These are phyloP conservation scores for Chaetomium fimeti DNA, from an alignment of 495 filamentous ascomycete genomes.

Conservation along the genomic window DNA sequence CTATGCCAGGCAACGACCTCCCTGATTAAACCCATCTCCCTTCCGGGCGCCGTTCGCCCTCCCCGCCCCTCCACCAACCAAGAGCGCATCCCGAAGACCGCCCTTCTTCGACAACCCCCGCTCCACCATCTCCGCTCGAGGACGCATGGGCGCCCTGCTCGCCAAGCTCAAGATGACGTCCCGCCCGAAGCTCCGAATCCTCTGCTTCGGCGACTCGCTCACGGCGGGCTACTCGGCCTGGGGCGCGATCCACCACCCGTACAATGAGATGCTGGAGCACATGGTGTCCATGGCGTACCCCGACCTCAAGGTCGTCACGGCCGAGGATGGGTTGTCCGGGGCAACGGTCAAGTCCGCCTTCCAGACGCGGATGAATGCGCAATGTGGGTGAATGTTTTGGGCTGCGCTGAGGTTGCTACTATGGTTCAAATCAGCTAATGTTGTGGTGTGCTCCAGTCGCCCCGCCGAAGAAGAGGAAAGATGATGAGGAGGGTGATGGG, in stretches of 20 bases:
- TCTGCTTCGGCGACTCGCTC: constrained; percentile 66
- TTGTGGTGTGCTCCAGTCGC: not conserved
- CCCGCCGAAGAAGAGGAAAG: constrained; percentile 4
- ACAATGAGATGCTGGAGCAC: constrained; percentile 42
- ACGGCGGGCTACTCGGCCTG: constrained; percentile 54
- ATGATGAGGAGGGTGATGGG: constrained; percentile 5
- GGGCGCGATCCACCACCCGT: constrained; percentile 52
- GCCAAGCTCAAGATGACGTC: constrained; percentile 31
- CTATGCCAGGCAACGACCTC: no score
- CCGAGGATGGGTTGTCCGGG: constrained; percentile 50
- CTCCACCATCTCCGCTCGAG: no score
- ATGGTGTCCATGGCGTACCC: constrained; percentile 45
- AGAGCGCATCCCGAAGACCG: not conserved
- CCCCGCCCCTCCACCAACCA: not conserved
- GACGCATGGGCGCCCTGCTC: constrained; percentile 13
- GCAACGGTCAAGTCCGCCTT: constrained; percentile 53
- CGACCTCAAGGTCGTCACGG: constrained; percentile 36
- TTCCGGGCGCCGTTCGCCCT: not conserved
- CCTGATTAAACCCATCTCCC: no score
- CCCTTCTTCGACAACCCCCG: no score
- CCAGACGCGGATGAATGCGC: constrained; percentile 43
- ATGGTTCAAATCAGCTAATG: not conserved
- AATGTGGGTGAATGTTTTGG: constrained; percentile 36
- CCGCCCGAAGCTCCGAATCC: constrained; percentile 43
- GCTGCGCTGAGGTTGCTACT: not conserved